These are phyloP conservation scores for Pyricularia sp. DNA, from an alignment of 2,329 filamentous ascomycete genomes.

Conservation along the genomic window DNA sequence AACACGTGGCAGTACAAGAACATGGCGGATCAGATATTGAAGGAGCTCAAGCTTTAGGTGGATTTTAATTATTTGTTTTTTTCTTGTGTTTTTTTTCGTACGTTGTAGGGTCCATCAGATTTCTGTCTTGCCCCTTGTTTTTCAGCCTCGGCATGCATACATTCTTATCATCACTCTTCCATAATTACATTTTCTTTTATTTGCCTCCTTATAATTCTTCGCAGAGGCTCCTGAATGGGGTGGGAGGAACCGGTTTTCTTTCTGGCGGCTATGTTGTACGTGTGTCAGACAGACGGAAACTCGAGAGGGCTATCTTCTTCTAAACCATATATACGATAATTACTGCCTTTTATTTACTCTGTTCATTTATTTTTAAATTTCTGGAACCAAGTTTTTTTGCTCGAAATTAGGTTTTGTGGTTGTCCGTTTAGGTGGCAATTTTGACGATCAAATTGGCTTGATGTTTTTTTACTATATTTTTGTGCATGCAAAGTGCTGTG, in stretches of 20 bases:
- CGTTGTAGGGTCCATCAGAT: not conserved
- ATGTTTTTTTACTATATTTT: too few relatives aligned
- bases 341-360: not conserved
- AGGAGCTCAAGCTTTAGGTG: conserved; percentile 65
- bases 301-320: not conserved
- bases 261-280: not conserved
- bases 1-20: conserved; percentile 99
- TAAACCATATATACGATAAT: not conserved
- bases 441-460: not conserved
- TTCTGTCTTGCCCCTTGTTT: not conserved
- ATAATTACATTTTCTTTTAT: not conserved
- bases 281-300: not conserved
- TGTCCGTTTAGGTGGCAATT: not conserved
- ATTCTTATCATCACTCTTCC: not conserved
- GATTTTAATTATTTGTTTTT: not conserved
- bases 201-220: not conserved
- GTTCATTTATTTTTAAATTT: not conserved
- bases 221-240: not conserved
- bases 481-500: not conserved
- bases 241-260: not conserved
- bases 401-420: not conserved
- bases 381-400: not conserved
- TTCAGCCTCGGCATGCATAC: not conserved
- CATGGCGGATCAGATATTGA: conserved; percentile 92
- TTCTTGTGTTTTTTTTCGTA: not conserved